These are phyloP conservation scores for Aspergillus proliferans DNA, from an alignment of 2,329 filamentous ascomycete species.

Conservation along the genomic window DNA sequence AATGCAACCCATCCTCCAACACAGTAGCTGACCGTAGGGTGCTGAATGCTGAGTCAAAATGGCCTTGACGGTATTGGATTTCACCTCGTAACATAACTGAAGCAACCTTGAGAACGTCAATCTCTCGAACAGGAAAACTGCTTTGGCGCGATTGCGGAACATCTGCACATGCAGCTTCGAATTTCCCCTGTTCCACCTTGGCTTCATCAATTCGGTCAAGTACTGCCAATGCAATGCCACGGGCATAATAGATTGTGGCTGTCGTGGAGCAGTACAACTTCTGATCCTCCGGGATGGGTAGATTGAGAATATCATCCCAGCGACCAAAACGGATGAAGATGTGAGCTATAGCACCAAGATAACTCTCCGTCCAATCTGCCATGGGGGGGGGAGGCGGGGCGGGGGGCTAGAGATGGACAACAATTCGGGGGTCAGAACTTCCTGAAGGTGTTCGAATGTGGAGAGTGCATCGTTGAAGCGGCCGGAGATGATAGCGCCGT, in stretches of 20 bases:
- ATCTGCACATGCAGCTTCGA: conserved; percentile 44
- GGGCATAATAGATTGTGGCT: conserved; percentile 62
- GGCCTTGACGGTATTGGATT: conserved; percentile 58
- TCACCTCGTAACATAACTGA: conserved; percentile 64
- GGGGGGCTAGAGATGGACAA: no score
- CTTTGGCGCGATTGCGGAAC: conserved; percentile 54
- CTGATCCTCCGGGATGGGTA: conserved; percentile 51
- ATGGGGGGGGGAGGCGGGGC: no score
- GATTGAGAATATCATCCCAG: conserved; percentile 60
- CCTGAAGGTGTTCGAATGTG: no score
- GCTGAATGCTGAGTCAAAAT: conserved; percentile 53
- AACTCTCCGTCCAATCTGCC: conserved; percentile 72
- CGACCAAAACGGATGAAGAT: conserved; percentile 64
- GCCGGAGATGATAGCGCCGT: conserved; percentile 69
- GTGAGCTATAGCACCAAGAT: conserved; percentile 61
- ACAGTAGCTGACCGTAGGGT: conserved; percentile 52
- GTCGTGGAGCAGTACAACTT: conserved; percentile 63
- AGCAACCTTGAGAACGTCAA: conserved; percentile 58
- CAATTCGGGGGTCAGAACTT: no score
- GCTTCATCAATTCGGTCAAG: conserved; percentile 50
- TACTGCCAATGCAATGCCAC: conserved; percentile 59
- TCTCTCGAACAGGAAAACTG: conserved; percentile 42
- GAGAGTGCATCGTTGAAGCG: conserved; percentile 58
- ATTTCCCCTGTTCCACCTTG: conserved; percentile 44
- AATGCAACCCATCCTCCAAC: conserved; percentile 58